phyloP scores from a whole-genome alignment of 768 basidiomycete genomes.

The Kwoniella mangroviensis region DNA sequence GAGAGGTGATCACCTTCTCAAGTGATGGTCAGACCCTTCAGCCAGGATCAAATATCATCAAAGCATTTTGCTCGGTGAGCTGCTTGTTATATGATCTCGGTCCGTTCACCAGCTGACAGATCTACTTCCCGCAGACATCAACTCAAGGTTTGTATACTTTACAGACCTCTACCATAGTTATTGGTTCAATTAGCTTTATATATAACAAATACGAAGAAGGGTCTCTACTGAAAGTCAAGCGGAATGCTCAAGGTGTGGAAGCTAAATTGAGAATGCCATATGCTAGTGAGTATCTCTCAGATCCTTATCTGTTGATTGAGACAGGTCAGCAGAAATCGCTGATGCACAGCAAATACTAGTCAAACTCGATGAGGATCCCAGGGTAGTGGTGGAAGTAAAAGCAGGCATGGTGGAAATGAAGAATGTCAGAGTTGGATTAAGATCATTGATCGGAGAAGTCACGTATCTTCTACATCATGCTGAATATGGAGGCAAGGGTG shows the following conservation, averaged over 20 bases:
- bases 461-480: slow-evolving; percentile 19
- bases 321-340: not conserved
- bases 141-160: slow-evolving; percentile 67
- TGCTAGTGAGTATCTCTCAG: slow-evolving; percentile 35
- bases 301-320: not conserved
- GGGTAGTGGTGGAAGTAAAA: slow-evolving; percentile 47
- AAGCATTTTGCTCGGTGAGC: slow-evolving; percentile 75
- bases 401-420: slow-evolving; percentile 43
- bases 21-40: slow-evolving; percentile 60
- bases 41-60: slow-evolving; percentile 67
- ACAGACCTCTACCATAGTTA: slow-evolving; percentile 17
- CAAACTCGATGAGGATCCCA: slow-evolving; percentile 42
- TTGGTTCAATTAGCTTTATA: slow-evolving; percentile 24
- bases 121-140: slow-evolving; percentile 64
- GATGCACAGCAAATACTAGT: slow-evolving; percentile 29
- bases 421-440: slow-evolving; percentile 24
- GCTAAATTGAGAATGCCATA: slow-evolving; percentile 62
- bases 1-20: slow-evolving; percentile 63
- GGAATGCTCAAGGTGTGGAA: slow-evolving; percentile 68
- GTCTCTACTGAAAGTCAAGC: slow-evolving; percentile 66
- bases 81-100: not conserved
- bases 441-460: slow-evolving; percentile 23
- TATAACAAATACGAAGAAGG: slow-evolving; percentile 25
- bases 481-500: slow-evolving; percentile 11
- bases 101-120: not conserved